phyloP scores from a whole-genome alignment of 2,329 filamentous ascomycete genomes.

The Harringtonia lauricola region DNA sequence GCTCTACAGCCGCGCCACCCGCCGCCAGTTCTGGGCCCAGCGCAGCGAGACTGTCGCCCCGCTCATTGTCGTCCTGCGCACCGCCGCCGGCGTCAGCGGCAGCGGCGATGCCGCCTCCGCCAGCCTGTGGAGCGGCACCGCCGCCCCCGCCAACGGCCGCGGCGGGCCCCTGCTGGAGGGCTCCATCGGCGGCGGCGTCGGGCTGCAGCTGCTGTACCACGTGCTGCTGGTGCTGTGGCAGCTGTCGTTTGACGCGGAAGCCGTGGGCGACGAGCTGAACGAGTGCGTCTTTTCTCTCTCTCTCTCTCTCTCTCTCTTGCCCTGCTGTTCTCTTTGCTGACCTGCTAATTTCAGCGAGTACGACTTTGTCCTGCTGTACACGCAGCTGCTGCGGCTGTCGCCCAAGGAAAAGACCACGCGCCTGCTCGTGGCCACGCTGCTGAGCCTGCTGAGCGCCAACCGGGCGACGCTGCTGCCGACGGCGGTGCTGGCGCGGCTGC shows the following conservation, averaged over 20 bases:
- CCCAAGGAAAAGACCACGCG: constrained; percentile 98
- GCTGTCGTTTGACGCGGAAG: constrained; percentile 82
- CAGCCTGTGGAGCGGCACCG: constrained; percentile 48
- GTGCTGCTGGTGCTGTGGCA: constrained; percentile 93
- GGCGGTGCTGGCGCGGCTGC: constrained; percentile 77
- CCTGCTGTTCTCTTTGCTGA: not conserved
- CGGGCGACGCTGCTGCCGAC: constrained; percentile 66
- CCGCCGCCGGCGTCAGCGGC: constrained; percentile 62
- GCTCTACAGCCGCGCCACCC: constrained; percentile 61
- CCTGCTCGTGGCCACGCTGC: constrained; percentile 76
- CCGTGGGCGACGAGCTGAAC: constrained; percentile 65
- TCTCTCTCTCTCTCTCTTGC: not conserved
- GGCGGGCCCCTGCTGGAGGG: constrained; percentile 37
- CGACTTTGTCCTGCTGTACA: constrained; percentile 83
- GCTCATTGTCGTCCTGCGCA: constrained; percentile 69
- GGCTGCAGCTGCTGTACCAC: constrained; percentile 87
- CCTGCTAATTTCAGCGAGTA: constrained; percentile 57
- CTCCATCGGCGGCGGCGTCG: constrained; percentile 67
- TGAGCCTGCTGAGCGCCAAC: constrained; percentile 68
- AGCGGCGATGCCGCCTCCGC: constrained; percentile 36
- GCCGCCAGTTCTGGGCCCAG: constrained; percentile 85
- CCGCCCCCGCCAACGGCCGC: constrained; percentile 13
- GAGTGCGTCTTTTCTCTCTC: constrained; percentile 41
- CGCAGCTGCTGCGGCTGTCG: constrained; percentile 81
- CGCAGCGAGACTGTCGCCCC: constrained; percentile 75